These are phyloP conservation scores for Periconia digitata DNA, from an alignment of 2,329 filamentous ascomycete genomes.

Conservation along the genomic window DNA sequence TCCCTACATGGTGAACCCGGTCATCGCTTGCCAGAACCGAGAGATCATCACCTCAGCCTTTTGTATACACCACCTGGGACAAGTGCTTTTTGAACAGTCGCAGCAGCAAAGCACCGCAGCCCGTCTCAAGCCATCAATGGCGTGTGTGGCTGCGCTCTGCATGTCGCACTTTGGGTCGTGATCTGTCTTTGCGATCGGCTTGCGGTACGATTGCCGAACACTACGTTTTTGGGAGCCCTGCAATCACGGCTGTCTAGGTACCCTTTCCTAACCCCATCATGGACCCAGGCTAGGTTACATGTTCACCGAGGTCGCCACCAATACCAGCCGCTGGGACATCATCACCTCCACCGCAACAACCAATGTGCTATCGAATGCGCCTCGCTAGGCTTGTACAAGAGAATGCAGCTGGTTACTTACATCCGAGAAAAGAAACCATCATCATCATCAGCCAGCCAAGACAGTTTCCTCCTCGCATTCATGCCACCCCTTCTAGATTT, in stretches of 20 bases:
- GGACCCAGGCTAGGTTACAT: neutral
- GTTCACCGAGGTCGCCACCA: slow-evolving; percentile 17
- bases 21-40: slow-evolving; percentile 1
- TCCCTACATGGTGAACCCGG: neutral
- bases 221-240: slow-evolving; percentile 12
- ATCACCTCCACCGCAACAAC: neutral
- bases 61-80: too few species aligned
- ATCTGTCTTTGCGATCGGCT: slow-evolving; percentile 19
- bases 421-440: neutral
- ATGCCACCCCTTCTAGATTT: too few species aligned
- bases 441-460: too few species aligned
- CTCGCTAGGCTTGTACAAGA: neutral
- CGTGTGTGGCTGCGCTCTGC: slow-evolving; percentile 15
- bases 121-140: slow-evolving; percentile 16
- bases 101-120: neutral
- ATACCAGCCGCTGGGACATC: slow-evolving; percentile 20
- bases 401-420: neutral
- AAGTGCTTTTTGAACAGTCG: too few species aligned
- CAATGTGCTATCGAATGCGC: neutral
- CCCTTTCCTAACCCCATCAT: neutral
- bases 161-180: slow-evolving; percentile 12
- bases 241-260: neutral
- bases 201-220: slow-evolving; percentile 34
- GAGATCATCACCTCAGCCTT: neutral
- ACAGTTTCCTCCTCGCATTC: too few species aligned